Evolutionary conservation across 2,329 filamentous ascomycete species (phyloP), one percentile per base, ranked within the genome.

Genomic region (Magnaporthales sp.): DNA sequence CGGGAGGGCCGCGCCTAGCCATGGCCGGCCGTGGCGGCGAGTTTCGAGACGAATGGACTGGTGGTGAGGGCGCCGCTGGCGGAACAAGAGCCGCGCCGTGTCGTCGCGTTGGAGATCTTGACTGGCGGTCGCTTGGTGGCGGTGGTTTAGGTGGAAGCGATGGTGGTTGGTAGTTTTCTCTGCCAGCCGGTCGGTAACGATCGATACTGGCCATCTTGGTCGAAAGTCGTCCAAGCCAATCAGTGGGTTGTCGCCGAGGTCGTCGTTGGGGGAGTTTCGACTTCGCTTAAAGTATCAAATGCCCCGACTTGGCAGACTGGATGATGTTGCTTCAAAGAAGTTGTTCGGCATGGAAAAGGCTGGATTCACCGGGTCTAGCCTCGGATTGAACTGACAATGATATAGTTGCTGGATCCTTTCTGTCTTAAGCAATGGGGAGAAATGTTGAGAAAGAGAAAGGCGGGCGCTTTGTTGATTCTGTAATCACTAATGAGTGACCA

Each of bases 11-110:
- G 79, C 78, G 71, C 76, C 76, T 61, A 78, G 66, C 77, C 79
- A 46, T 46, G 63, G 78, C 78, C 10, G 81, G 79, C 62, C 80
- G 81, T 26, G 84, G 83, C 10, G 84, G 85, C 61, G 85, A 87
- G 8, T 81, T 83, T 69, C 83, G 80, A 64, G 83, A 82, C 56
- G 81, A 82, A 65, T 83, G 80, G 54, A 83, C 81, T 3, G 86
- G 86, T 67, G 86, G 86, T 19, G 86, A 87, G 56, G 86, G 86
- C 46, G 81, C 86, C 27, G 86, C 83, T 11, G 86, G 86, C 62
- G 86, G 86, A 22, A 89, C 61, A 24, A 46, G 38, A 46, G 38
- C 38, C 29, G 31, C 80, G 68, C 86, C 83, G 72, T 81, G 82
- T 69, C 80, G 80, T 68, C 79, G 78, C 13, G 79, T 73, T 30